Conservation (phyloP, 495 filamentous ascomycete species). For the Sporormia fimetaria region DNA sequence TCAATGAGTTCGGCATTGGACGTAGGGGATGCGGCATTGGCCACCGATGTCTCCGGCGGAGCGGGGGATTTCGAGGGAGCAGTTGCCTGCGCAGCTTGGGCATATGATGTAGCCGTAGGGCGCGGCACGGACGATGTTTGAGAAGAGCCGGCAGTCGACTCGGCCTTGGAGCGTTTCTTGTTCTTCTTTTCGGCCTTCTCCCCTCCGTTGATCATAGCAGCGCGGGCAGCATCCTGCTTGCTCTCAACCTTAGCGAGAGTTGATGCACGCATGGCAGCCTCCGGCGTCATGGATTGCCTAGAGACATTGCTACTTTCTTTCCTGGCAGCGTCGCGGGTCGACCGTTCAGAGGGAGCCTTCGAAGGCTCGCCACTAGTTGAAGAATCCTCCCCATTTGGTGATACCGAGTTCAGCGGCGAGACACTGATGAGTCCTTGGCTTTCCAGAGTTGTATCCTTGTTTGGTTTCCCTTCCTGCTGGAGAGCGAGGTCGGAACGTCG, state of each 20-base stretch:
- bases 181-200: slow-evolving; percentile 42
- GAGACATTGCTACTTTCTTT: slow-evolving; percentile 34
- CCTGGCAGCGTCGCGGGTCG: slow-evolving; percentile 29
- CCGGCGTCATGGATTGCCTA: slow-evolving; percentile 33
- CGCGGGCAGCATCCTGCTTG: slow-evolving; percentile 33
- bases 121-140: slow-evolving; percentile 27
- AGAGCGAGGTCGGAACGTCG: slow-evolving; percentile 83
- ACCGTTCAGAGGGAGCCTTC: slow-evolving; percentile 13
- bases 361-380: slow-evolving; percentile 39
- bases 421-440: slow-evolving; percentile 55
- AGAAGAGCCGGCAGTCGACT: slow-evolving; percentile 10
- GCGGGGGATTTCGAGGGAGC: slow-evolving; percentile 11
- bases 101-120: slow-evolving; percentile 19
- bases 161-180: slow-evolving; percentile 25
- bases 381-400: slow-evolving; percentile 35
- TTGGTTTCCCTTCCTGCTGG: slow-evolving; percentile 77
- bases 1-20: slow-evolving; percentile 12
- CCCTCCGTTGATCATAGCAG: slow-evolving; percentile 31
- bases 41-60: slow-evolving; percentile 1
- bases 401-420: slow-evolving; percentile 36
- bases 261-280: slow-evolving; percentile 25
- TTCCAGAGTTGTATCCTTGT: slow-evolving; percentile 58
- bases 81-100: slow-evolving; percentile 20
- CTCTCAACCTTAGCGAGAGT: slow-evolving; percentile 30
- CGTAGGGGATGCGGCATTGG: neutral